Evolutionary conservation across 805 yeast genomes (phyloP), one percentile per base, ranked within the genome.

Genomic region (Nakazawaea pomicola): DNA sequence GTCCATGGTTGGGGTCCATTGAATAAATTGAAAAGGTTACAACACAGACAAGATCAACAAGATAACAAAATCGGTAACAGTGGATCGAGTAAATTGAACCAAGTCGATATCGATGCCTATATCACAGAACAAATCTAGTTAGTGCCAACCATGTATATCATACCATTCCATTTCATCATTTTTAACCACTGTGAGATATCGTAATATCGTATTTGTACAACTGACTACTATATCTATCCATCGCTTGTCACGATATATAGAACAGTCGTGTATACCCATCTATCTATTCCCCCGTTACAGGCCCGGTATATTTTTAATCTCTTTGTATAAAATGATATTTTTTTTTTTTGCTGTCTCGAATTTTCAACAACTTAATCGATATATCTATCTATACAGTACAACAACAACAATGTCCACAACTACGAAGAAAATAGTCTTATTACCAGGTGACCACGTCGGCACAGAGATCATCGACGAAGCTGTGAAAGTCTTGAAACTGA

Each of bases 401-500:
- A n/a, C 20, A 16, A 6, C 16, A 12, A 45, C 19, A 27, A 53
- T 53, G 56, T 24, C 49, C 44, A 29, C 50, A 18, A 43, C 50
- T 20, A 89, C 88, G 62, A 87, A 75, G 41, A 37, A 34, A 12
- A 80, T 91, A 53, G 95, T 93, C 28, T 76, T 91, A 41, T 72
- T 91, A 29, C 95, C 97, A 45, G 99, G 99, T 55, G 99, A 93
- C 69, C 98, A 93, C 59, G 96, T 86, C 47, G 99, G 99, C 53
- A 78, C 84, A 37, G 99, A 93, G 64, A 78, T 90, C 49, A 78
- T 85, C 43, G 80, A 69, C 19, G 97, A 90, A 70, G 97, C 99
- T 36, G 79, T 90, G 55, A 91, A 91, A 62, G 96, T 93, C 72
- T 93, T 46, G 70, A 79, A 45, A 88, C 96, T 41, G 84, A 91